Base-by-base conservation (phyloP, 768 basidiomycete species). In the Tylopilus sp. region DNA sequence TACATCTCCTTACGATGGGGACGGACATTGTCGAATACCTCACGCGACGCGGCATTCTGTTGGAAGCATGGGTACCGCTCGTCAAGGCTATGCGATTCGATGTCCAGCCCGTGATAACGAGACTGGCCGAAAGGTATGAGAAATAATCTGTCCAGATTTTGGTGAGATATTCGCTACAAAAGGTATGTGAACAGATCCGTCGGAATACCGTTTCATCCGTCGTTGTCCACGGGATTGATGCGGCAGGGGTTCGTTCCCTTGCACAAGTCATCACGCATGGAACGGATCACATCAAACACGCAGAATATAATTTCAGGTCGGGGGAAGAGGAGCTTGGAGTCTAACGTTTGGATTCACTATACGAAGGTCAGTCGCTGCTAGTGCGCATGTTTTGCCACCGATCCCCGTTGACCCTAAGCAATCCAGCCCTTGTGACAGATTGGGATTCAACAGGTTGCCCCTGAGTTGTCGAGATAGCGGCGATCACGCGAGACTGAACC, bases 1-100 rank as follows among this genome's bases (percentile, higher is more conserved):
- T 81, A 22, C 79, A 89, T 68, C 88, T 86, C 3, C 90, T 86
- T 66, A 86, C 86, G 84, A 78, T 80, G 29, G 77, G 83, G 38
- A 72, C 70, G 19, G 80, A 84, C 43, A 80, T 87, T 43, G 84
- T 89, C 26, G 71, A 73, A 7, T 79, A 61, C 30, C 86, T 83
- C 66, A 73, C 73, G 48, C 65, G 79, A 54, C 72, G 81, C 58
- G 76, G 72, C 17, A 86, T 92, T 52, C 65, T 78, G 11, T 73
- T 89, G 11, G 81, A 88, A 75, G 87, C 83, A 47, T 60, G 76
- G 52, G 30, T 53, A 19, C 56, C 62, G 25, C 28, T 50, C 8
- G 54, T 56, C 14, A 45, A 80, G 12, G 85, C 79, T 3, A 72
- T 82, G 67, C 77, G 83, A 42, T 87, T 91, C 71, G 63, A 78